Evolutionary conservation across 164 flowering plant species (phyloP).

Genomic region (Hamamelis virginiana): DNA sequence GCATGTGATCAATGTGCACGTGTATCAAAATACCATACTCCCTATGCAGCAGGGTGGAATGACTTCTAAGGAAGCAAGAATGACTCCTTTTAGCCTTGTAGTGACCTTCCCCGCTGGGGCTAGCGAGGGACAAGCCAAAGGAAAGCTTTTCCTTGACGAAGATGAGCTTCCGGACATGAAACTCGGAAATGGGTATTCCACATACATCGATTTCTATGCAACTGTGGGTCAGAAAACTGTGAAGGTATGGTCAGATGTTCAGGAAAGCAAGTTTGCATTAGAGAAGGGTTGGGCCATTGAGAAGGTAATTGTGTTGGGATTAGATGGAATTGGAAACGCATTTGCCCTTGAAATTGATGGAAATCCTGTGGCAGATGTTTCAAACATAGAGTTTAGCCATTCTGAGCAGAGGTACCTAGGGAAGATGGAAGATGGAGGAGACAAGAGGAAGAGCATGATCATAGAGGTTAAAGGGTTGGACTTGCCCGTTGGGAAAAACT

Average conservation of each 20-base stretch:
- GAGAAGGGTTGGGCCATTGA: slow-evolving; percentile 48
- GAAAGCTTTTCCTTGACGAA: slow-evolving; percentile 58
- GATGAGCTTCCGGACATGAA: slow-evolving; percentile 71
- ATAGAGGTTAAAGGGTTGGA: slow-evolving; percentile 48
- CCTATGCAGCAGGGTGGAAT: slow-evolving; percentile 83
- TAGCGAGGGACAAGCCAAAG: slow-evolving; percentile 43
- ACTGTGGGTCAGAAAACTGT: slow-evolving; percentile 32
- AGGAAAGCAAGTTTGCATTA: slow-evolving; percentile 55
- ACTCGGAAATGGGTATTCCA: slow-evolving; percentile 54
- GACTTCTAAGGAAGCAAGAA: slow-evolving; percentile 64
- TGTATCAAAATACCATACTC: slow-evolving; percentile 66
- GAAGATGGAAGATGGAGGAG: slow-evolving; percentile 35
- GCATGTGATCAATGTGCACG: slow-evolving; percentile 71
- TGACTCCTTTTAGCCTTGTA: slow-evolving; percentile 58
- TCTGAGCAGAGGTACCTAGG: slow-evolving; percentile 30
- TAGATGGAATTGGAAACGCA: slow-evolving; percentile 36
- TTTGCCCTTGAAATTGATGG: slow-evolving; percentile 48
- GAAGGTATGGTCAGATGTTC: slow-evolving; percentile 68
- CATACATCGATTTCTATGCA: slow-evolving; percentile 55
- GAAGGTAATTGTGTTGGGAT: slow-evolving; percentile 54
- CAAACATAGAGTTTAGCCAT: slow-evolving; percentile 25
- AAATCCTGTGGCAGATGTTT: slow-evolving; percentile 17
- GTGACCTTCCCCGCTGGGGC: slow-evolving; percentile 65
- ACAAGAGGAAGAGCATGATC: slow-evolving; percentile 42
- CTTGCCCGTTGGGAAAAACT: slow-evolving; percentile 59